Conservation (phyloP, 345 rosid species). For the Eucalyptus microcorys region DNA sequence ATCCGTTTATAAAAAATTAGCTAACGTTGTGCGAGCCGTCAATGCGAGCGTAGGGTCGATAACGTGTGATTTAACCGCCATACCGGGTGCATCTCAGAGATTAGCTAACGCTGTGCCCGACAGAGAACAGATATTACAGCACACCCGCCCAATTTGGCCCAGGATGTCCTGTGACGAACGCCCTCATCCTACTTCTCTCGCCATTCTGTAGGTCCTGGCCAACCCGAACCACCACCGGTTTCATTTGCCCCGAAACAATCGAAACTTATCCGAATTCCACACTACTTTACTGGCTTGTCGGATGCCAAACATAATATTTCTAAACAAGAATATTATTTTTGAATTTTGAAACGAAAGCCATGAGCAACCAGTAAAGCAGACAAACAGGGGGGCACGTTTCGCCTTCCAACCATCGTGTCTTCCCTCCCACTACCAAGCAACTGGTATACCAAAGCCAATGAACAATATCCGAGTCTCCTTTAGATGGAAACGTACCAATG, state of each 20-base stretch:
- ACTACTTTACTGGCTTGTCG: rapidly evolving
- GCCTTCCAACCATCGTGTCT: background rate
- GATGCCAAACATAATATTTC: background rate
- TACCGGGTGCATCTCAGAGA: rapidly evolving
- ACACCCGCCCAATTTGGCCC: no score
- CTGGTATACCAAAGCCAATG: background rate
- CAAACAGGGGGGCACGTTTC: background rate
- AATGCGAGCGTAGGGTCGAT: rapidly evolving
- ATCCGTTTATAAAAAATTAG: no score
- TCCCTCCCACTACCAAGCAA: background rate
- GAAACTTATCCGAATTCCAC: rapidly evolving
- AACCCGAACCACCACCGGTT: no score
- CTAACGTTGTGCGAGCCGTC: rapidly evolving
- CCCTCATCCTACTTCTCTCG: no score
- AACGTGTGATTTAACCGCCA: background rate
- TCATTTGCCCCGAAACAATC: no score
- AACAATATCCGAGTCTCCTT: background rate
- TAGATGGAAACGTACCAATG: background rate
- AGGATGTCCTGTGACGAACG: rapidly evolving
- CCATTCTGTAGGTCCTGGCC: no score
- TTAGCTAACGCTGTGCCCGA: rapidly evolving
- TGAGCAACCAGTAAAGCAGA: rapidly evolving
- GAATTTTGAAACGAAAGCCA: background rate
- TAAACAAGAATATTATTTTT: rapidly evolving
- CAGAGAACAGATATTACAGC: no score